These are phyloP conservation scores for Mytilinidion resinicola DNA, from an alignment of 495 filamentous ascomycete genomes.

Conservation along the genomic window DNA sequence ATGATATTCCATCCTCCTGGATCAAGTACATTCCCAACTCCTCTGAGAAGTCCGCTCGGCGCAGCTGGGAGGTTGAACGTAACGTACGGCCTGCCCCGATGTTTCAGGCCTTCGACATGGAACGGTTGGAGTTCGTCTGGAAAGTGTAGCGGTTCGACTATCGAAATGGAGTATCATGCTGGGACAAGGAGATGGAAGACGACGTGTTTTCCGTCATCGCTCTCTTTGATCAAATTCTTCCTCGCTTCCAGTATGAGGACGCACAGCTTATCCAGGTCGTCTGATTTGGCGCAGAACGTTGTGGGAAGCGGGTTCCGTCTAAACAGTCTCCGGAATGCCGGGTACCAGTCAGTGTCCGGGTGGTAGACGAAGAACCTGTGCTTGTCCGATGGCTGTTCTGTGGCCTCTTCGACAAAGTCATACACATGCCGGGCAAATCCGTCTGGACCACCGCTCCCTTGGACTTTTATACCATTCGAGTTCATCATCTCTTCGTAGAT, in stretches of 20 bases:
- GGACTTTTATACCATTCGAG: not conserved
- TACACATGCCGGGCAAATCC: not conserved
- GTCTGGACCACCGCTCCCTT: not conserved
- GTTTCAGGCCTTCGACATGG: not conserved
- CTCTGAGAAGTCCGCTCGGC: not conserved
- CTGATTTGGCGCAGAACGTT: not conserved
- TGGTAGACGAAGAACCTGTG: not conserved
- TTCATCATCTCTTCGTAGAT: not conserved
- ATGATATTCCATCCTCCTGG: not conserved
- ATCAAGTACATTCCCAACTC: not conserved
- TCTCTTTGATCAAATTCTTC: not conserved
- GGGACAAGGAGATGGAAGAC: not conserved
- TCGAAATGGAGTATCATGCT: not conserved
- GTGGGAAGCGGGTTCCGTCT: not conserved
- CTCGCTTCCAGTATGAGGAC: not conserved
- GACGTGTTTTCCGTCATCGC: not conserved
- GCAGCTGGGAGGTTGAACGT: not conserved
- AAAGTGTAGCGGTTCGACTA: not conserved
- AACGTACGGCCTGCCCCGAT: not conserved
- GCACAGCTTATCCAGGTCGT: not conserved
- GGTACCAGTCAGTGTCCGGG: not conserved
- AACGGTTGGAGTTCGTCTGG: not conserved
- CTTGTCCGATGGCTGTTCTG: not conserved
- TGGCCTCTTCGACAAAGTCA: not conserved
- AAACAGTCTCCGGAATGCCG: not conserved